Percentiles rank a stretch among this genome's conserved stretches.
Evolutionary conservation across 805 yeast species (phyloP).

Genomic region (Wickerhamiella sergipiensis): DNA sequence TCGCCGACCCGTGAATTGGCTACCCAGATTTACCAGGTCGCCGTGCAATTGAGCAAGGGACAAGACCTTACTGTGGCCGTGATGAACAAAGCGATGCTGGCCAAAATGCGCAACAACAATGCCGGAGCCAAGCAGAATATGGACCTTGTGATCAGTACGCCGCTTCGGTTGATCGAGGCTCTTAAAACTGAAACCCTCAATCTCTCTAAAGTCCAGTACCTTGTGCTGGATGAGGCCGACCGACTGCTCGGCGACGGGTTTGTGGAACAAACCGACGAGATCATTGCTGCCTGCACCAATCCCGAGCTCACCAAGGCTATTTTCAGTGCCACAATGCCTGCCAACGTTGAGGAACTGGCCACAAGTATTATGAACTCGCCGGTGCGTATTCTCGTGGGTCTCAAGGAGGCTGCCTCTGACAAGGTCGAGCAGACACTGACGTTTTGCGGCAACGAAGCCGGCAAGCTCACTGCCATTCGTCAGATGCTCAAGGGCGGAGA

Average conservation of each 20-base stretch:
- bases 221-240: constrained; percentile 93
- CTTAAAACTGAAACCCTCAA: constrained; percentile 48
- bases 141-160: constrained; percentile 78
- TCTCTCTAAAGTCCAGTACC: constrained; percentile 51
- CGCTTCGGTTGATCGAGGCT: constrained; percentile 72
- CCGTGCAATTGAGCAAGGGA: constrained; percentile 42
- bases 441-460: constrained; percentile 87
- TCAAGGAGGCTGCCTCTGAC: constrained; percentile 81
- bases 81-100: constrained; percentile 55
- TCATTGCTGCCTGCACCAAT: constrained; percentile 42
- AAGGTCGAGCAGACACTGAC: constrained; percentile 71
- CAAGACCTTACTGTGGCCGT: constrained; percentile 46
- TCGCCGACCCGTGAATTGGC: constrained; percentile 96
- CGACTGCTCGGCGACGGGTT: constrained; percentile 78
- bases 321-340: constrained; percentile 92
- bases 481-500: constrained; percentile 65
- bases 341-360: constrained; percentile 83
- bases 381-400: constrained; percentile 78
- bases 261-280: constrained; percentile 79
- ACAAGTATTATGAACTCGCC: constrained; percentile 74
- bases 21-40: constrained; percentile 62
- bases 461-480: constrained; percentile 83
- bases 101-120: constrained; percentile 44
- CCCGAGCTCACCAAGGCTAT: constrained; percentile 50
- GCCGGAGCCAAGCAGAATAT: constrained; percentile 46